Conservation (phyloP, 306 rosid species). For the Trichosanthes cucumerina region DNA sequence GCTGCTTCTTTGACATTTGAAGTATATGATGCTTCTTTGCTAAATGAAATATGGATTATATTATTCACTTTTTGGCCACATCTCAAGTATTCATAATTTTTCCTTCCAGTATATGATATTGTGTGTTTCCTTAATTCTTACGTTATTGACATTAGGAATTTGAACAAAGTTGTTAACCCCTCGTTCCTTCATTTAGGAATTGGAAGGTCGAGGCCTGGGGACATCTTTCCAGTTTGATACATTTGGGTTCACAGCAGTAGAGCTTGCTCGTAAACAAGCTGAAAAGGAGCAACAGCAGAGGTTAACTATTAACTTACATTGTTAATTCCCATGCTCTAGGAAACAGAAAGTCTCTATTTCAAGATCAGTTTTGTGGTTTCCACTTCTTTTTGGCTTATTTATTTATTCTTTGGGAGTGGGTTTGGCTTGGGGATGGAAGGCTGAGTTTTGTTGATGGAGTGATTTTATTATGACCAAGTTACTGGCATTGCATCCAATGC, state of each 20-base stretch:
- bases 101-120: not conserved
- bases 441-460: not conserved
- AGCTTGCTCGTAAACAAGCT: slow-evolving; percentile 76
- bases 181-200: slow-evolving; percentile 33
- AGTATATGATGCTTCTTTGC: not conserved
- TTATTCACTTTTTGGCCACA: not conserved
- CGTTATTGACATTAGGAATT: not conserved
- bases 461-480: not conserved
- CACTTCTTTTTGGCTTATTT: not conserved
- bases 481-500: not conserved
- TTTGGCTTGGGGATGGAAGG: not conserved
- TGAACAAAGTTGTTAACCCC: slow-evolving; percentile 9
- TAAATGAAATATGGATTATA: not conserved
- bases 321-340: not conserved
- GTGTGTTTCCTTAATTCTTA: not conserved
- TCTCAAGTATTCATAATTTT: not conserved
- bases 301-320: slow-evolving; percentile 20
- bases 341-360: not conserved
- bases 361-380: not conserved
- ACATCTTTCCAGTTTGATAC: slow-evolving; percentile 88
- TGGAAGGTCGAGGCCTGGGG: slow-evolving; percentile 75
- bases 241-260: slow-evolving; percentile 79
- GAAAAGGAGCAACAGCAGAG: slow-evolving; percentile 87
- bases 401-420: not conserved
- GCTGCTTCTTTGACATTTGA: not conserved